A percentile compares a stretch with the other conserved stretches of the same genome.
Evolutionary conservation across 202 grass and related monocot genomes (phyloP).

Genomic region (Zoysia matrella): DNA sequence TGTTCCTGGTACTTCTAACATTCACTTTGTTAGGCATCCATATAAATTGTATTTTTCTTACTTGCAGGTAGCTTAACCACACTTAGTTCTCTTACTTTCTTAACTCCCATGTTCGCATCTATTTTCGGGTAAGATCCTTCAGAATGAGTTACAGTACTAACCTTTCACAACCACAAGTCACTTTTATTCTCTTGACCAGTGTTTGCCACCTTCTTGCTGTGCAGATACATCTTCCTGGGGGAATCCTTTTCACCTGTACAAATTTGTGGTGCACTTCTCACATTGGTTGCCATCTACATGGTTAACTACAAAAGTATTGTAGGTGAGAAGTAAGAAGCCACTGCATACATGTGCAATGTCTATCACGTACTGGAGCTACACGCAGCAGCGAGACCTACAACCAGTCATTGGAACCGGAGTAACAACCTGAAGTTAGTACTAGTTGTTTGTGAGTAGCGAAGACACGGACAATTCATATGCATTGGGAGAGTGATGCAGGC

Average conservation of each 20-base stretch:
- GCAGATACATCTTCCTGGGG: constrained; percentile 79
- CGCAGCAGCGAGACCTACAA: constrained; percentile 1
- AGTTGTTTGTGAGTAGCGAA: constrained; percentile 4
- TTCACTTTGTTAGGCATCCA: constrained; percentile 28
- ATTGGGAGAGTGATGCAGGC: constrained; percentile 22
- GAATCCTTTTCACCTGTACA: constrained; percentile 86
- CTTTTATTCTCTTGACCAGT: constrained; percentile 18
- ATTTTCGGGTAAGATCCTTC: constrained; percentile 77
- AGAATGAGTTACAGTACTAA: not conserved
- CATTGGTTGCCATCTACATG: constrained; percentile 93
- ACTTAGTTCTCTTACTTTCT: constrained; percentile 95
- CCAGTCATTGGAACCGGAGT: not conserved
- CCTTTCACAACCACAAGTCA: not conserved
- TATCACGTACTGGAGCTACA: constrained; percentile 20
- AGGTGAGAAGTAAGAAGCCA: constrained; percentile 57
- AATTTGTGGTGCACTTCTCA: constrained; percentile 77
- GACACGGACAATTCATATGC: not conserved
- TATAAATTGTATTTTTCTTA: constrained; percentile 31
- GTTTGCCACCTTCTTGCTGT: constrained; percentile 9
- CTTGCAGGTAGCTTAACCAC: constrained; percentile 86
- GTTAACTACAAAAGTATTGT: constrained; percentile 77
- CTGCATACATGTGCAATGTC: not conserved
- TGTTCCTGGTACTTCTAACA: not conserved
- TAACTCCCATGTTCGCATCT: constrained; percentile 97
- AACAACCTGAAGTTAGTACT: constrained; percentile 23